A percentile compares a stretch with the other conserved stretches of the same genome.
These are phyloP conservation scores for Miscanthus lutarioriparius DNA, from an alignment of 176 grass and related monocot species.

Conservation along the genomic window DNA sequence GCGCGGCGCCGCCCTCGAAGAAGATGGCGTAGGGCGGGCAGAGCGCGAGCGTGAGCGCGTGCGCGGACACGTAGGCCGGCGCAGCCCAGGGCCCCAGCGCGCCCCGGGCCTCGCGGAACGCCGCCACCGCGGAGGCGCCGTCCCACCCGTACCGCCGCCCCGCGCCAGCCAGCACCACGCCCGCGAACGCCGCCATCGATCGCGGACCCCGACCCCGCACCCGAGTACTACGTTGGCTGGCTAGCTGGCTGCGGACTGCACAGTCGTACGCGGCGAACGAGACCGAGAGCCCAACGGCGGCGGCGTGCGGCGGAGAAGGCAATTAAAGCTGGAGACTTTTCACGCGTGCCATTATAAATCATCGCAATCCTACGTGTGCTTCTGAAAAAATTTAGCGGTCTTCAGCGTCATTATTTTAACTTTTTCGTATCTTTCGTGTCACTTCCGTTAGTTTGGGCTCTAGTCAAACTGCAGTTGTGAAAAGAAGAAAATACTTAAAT, in stretches of 20 bases:
- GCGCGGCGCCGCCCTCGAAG: conserved; percentile 79
- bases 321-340: background rate
- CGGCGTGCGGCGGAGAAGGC: background rate
- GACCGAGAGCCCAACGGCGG: background rate
- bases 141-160: conserved; percentile 68
- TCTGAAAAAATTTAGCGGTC: no score
- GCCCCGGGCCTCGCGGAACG: conserved; percentile 41
- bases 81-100: conserved; percentile 76
- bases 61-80: conserved; percentile 68
- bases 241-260: background rate
- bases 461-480: no score
- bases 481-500: no score
- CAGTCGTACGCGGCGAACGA: background rate
- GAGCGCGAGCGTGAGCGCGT: conserved; percentile 83
- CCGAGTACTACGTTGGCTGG: background rate
- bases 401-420: no score
- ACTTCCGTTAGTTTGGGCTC: no score
- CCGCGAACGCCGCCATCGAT: conserved; percentile 39
- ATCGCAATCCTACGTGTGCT: no score
- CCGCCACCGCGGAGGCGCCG: conserved; percentile 49
- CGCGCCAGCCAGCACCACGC: background rate
- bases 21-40: conserved; percentile 91
- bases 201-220: background rate
- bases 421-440: no score
- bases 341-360: no score